Conservation (phyloP, 2,329 filamentous ascomycete species). For the Cladosporium sp. region DNA sequence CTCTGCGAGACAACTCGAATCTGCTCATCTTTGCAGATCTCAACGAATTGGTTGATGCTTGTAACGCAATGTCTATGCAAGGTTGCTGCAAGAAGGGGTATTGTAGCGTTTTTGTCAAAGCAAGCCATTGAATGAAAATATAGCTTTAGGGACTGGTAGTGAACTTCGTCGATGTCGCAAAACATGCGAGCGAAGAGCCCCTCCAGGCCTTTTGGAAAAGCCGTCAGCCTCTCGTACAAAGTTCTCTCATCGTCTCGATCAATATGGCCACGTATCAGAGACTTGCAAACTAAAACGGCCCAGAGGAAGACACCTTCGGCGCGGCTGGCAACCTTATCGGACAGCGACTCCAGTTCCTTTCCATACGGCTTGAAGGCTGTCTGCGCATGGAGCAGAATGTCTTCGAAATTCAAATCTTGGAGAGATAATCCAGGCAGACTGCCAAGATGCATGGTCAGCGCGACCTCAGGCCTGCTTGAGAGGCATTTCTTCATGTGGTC, state of each 20-base stretch:
- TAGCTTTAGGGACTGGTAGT: background rate
- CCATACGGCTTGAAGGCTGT: too few species aligned
- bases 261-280: background rate
- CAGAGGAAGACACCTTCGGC: conserved; percentile 8
- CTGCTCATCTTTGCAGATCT: background rate
- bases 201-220: background rate
- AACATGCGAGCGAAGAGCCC: background rate
- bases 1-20: background rate
- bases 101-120: background rate
- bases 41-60: background rate
- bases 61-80: background rate
- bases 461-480: background rate
- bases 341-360: too few species aligned
- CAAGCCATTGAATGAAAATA: background rate
- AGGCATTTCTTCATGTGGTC: background rate
- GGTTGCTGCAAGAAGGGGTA: background rate
- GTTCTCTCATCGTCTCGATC: background rate
- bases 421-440: background rate
- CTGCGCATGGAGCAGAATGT: too few species aligned
- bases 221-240: background rate
- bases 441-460: background rate
- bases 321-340: background rate
- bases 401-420: background rate
- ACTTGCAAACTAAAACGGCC: background rate
- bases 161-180: background rate